Conservation (phyloP, 805 yeast species). For the Scheffersomyces coipomensis region DNA sequence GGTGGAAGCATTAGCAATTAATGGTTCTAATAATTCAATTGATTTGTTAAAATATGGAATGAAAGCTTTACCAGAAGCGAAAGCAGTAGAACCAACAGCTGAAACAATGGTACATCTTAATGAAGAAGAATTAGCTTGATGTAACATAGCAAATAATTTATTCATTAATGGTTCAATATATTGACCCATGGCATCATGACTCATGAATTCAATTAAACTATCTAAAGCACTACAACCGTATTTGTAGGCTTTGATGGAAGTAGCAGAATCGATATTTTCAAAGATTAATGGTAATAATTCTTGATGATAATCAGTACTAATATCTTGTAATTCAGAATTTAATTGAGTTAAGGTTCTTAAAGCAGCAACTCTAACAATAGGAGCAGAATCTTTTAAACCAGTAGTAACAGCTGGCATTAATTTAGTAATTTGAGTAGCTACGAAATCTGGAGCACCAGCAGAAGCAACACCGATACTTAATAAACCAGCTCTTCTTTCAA, state of each 20-base stretch:
- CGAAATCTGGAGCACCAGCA: constrained; percentile 92
- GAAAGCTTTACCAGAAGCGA: constrained; percentile 87
- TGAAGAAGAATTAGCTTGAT: constrained; percentile 69
- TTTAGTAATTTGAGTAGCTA: constrained; percentile 70
- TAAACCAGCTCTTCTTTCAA: constrained; percentile 84
- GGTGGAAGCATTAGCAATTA: constrained; percentile 64
- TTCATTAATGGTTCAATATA: constrained; percentile 90
- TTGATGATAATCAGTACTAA: constrained; percentile 81
- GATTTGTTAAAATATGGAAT: constrained; percentile 83
- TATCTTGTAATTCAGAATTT: constrained; percentile 81
- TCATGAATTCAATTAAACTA: constrained; percentile 87
- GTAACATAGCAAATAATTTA: constrained; percentile 81
- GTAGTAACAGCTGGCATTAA: constrained; percentile 68
- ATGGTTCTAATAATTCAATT: constrained; percentile 78
- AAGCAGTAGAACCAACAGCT: constrained; percentile 96
- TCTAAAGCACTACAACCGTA: constrained; percentile 90
- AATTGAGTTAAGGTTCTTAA: constrained; percentile 75
- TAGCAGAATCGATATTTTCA: constrained; percentile 80
- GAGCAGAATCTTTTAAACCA: constrained; percentile 75
- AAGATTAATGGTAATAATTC: constrained; percentile 82
- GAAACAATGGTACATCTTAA: constrained; percentile 81
- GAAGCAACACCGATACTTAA: constrained; percentile 79
- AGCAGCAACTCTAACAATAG: constrained; percentile 82
- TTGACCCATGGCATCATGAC: constrained; percentile 75
- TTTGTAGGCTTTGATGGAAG: constrained; percentile 80